These are phyloP conservation scores for Funneliformis geosporum DNA, from an alignment of 192 early-diverging fungal species.

Conservation along the genomic window DNA sequence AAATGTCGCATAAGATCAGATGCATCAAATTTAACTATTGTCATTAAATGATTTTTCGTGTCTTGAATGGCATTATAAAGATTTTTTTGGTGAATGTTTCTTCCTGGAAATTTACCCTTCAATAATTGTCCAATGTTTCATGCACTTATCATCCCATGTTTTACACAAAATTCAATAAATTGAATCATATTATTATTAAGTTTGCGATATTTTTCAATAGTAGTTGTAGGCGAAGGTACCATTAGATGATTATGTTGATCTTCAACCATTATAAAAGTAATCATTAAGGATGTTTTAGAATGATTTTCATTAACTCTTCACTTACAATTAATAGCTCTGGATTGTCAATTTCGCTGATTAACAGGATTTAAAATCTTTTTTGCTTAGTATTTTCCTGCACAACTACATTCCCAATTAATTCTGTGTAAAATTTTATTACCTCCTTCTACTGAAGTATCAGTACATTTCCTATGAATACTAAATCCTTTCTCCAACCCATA, in stretches of 20 bases:
- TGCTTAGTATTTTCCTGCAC: not conserved
- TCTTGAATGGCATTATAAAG: too few relatives aligned
- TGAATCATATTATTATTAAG: not conserved
- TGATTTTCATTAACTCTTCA: not conserved
- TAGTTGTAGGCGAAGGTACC: not conserved
- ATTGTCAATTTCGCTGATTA: not conserved
- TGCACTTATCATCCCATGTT: not conserved
- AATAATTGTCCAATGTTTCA: not conserved
- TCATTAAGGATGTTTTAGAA: not conserved
- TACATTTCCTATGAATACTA: too few relatives aligned
- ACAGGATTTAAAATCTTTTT: not conserved
- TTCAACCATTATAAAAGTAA: not conserved
- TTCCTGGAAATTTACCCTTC: not conserved
- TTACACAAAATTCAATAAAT: conserved; percentile 10
- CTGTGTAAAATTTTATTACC: too few relatives aligned
- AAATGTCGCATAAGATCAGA: too few relatives aligned
- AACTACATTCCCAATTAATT: not conserved
- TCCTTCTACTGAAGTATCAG: too few relatives aligned
- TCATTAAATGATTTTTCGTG: too few relatives aligned
- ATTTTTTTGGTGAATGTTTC: not conserved
- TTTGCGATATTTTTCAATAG: not conserved
- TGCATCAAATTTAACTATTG: too few relatives aligned
- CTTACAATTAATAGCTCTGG: not conserved
- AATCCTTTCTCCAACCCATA: too few relatives aligned
- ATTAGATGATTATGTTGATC: not conserved